phyloP scores from a whole-genome alignment of 75 land plant genomes.

The Selaginella moellendorffii region DNA sequence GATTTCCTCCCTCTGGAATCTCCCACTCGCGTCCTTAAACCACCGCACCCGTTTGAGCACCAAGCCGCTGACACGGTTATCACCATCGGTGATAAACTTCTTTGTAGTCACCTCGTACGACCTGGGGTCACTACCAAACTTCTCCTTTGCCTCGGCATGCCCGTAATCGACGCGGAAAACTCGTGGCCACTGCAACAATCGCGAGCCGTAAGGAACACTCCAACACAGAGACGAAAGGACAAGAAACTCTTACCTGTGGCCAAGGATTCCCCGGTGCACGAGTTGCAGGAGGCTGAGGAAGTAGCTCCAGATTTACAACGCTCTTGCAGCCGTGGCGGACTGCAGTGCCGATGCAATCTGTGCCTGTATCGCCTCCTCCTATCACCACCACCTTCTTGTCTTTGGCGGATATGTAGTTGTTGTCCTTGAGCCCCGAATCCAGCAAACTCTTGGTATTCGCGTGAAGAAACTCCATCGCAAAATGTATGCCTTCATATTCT shows the following conservation, averaged over 20 bases:
- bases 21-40: conserved; percentile 79
- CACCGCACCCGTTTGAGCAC: conserved; percentile 71
- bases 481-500: conserved; percentile 74
- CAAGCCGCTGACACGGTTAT: conserved; percentile 60
- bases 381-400: conserved; percentile 94
- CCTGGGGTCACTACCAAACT: conserved; percentile 87
- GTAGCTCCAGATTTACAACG: conserved; percentile 77
- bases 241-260: conserved; percentile 60
- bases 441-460: conserved; percentile 92
- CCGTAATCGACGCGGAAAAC: conserved; percentile 95
- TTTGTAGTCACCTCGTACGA: conserved; percentile 82
- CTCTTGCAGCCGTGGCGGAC: conserved; percentile 73
- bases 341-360: conserved; percentile 91
- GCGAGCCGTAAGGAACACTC: neutral
- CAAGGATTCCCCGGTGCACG: conserved; percentile 95
- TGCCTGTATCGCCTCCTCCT: conserved; percentile 99
- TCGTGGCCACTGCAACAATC: conserved; percentile 78
- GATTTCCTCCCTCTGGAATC: conserved; percentile 59
- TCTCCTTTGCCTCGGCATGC: conserved; percentile 75
- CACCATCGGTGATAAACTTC: conserved; percentile 67
- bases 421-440: conserved; percentile 75
- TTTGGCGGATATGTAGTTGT: conserved; percentile 84
- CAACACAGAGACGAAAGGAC: neutral
- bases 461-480: conserved; percentile 99
- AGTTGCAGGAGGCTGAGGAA: conserved; percentile 64